Conservation (phyloP, 1,139 yeast species). For the Hyphopichia pseudoburtonii region DNA sequence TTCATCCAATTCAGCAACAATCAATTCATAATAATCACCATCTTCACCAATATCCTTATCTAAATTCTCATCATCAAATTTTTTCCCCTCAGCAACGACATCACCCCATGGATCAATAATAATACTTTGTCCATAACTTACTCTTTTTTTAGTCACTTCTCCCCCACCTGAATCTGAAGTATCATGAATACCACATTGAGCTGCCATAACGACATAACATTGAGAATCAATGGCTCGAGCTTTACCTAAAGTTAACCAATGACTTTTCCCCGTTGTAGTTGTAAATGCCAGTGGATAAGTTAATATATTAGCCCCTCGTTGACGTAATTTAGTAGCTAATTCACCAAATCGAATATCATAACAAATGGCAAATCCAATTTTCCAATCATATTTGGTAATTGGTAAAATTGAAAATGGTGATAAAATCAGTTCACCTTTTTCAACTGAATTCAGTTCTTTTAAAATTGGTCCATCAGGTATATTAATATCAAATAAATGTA, state of each 20-base stretch:
- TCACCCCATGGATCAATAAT: conserved; percentile 93
- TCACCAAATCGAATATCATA: conserved; percentile 92
- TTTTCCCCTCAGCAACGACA: conserved; percentile 57
- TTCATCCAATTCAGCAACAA: conserved; percentile 70
- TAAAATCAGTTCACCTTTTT: conserved; percentile 63
- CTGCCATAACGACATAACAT: conserved; percentile 85
- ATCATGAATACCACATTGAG: conserved; percentile 80
- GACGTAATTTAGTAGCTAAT: conserved; percentile 60
- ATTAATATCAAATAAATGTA: conserved; percentile 88
- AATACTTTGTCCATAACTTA: conserved; percentile 82
- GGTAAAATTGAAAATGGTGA: conserved; percentile 53
- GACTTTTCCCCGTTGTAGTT: conserved; percentile 84
- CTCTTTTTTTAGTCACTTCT: conserved; percentile 27
- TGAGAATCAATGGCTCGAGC: conserved; percentile 90
- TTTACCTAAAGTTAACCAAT: conserved; percentile 78
- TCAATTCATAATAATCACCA: conserved; percentile 55
- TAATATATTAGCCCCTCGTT: conserved; percentile 73
- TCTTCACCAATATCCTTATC: conserved; percentile 28
- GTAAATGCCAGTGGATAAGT: conserved; percentile 93
- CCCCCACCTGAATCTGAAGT: conserved; percentile 21
- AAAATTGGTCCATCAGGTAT: conserved; percentile 73
- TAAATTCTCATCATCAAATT: conserved; percentile 26
- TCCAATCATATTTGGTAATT: conserved; percentile 34
- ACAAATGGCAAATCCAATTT: conserved; percentile 74
- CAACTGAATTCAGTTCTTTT: conserved; percentile 76